These are phyloP conservation scores for Mycena kentingensis DNA, from an alignment of 768 basidiomycete species.

Conservation along the genomic window DNA sequence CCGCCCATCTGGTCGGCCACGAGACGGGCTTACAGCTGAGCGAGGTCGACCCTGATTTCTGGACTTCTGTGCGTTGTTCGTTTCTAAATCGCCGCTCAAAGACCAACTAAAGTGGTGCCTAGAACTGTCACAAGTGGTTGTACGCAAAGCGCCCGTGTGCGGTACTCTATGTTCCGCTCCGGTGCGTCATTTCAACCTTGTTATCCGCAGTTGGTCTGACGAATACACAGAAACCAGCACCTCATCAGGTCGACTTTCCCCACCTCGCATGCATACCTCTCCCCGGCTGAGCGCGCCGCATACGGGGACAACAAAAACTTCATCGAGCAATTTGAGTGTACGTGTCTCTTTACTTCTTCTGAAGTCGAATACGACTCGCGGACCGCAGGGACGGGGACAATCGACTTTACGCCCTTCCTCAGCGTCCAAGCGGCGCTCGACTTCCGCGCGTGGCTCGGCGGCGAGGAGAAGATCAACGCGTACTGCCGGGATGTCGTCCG, in stretches of 20 bases:
- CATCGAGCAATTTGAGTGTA: slow-evolving; percentile 45
- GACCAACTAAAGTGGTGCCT: no score
- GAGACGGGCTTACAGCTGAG: slow-evolving; percentile 64
- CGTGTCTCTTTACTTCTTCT: no score
- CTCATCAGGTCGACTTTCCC: slow-evolving; percentile 62
- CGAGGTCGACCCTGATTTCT: slow-evolving; percentile 69
- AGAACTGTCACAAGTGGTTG: slow-evolving; percentile 87
- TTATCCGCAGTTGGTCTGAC: not conserved
- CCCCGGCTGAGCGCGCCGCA: slow-evolving; percentile 39
- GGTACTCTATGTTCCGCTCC: slow-evolving; percentile 70
- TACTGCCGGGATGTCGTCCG: slow-evolving; percentile 77
- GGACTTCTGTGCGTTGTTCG: no score
- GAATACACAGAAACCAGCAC: slow-evolving; percentile 52
- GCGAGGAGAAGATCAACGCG: slow-evolving; percentile 72
- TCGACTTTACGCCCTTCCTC: slow-evolving; percentile 51
- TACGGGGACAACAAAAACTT: slow-evolving; percentile 34
- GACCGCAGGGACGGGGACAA: slow-evolving; percentile 50
- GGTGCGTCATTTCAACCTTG: not conserved
- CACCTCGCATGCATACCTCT: slow-evolving; percentile 51
- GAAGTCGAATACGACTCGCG: no score
- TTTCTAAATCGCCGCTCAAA: no score
- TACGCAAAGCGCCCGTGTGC: slow-evolving; percentile 68
- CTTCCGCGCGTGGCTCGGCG: slow-evolving; percentile 79
- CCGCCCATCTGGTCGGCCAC: slow-evolving; percentile 81
- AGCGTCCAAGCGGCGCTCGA: slow-evolving; percentile 61